A percentile compares a stretch with the other conserved stretches of the same genome.
phyloP scores from a whole-genome alignment of 805 yeast species.

The Metschnikowia baotianmanensis region DNA sequence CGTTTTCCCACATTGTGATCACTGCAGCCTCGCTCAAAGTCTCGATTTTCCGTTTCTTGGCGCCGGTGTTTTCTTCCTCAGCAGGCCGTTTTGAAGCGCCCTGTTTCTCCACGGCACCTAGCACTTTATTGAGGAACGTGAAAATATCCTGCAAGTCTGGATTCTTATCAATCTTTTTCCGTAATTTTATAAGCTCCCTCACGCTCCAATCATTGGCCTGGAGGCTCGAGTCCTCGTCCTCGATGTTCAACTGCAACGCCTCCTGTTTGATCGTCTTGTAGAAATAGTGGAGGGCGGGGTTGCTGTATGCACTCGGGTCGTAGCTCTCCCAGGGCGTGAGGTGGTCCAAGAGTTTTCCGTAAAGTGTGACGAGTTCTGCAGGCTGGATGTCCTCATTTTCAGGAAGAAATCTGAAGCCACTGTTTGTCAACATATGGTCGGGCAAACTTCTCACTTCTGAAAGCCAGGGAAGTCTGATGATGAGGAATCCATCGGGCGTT shows the following conservation, averaged over 20 bases:
- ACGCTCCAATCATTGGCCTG: slow-evolving; percentile 18
- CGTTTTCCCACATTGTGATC: slow-evolving; percentile 41
- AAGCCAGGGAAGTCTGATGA: slow-evolving; percentile 66
- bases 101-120: slow-evolving; percentile 10
- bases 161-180: slow-evolving; percentile 1
- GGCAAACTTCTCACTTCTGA: slow-evolving; percentile 78
- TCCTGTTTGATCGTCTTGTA: slow-evolving; percentile 62
- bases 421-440: slow-evolving; percentile 21
- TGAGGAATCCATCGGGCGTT: slow-evolving; percentile 68
- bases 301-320: slow-evolving; percentile 54
- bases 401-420: slow-evolving; percentile 9
- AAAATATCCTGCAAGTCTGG: slow-evolving; percentile 6
- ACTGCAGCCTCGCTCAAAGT: slow-evolving; percentile 35
- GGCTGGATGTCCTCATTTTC: slow-evolving; percentile 13
- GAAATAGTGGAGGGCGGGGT: slow-evolving; percentile 69
- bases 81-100: slow-evolving; percentile 15
- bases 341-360: slow-evolving; percentile 30
- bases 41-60: slow-evolving; percentile 8
- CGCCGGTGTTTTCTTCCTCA: slow-evolving; percentile 3
- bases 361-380: slow-evolving; percentile 20
- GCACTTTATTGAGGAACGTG: slow-evolving; percentile 4
- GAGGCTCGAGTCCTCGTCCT: slow-evolving; percentile 14
- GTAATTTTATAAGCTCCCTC: slow-evolving; percentile 8
- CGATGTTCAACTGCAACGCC: slow-evolving; percentile 53
- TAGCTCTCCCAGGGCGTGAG: slow-evolving; percentile 47